Percentiles rank a stretch among this genome's conserved stretches.
These are phyloP conservation scores for Rhizopus stolonifer DNA, from an alignment of 371 early-diverging fungal genomes.

Conservation along the genomic window DNA sequence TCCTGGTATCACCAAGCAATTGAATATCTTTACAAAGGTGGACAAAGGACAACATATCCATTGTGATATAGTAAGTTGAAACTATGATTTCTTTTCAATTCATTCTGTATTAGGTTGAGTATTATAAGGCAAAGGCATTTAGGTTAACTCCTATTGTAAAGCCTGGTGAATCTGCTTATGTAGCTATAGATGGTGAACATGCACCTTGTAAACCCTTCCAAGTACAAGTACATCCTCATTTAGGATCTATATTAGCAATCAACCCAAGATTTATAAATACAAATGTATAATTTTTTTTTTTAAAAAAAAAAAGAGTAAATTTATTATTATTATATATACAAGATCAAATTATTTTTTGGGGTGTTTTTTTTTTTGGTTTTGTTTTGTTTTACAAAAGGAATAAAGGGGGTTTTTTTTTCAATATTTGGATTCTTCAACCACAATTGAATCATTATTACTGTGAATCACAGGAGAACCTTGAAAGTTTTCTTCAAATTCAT, in stretches of 20 bases:
- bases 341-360: too few relatives aligned
- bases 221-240: constrained; percentile 59
- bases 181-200: constrained; percentile 67
- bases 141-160: constrained; percentile 49
- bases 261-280: constrained; percentile 30
- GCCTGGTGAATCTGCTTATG: constrained; percentile 41
- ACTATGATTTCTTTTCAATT: neutral
- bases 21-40: constrained; percentile 46
- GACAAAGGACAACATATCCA: constrained; percentile 57
- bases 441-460: neutral
- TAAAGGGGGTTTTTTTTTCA: neutral
- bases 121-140: constrained; percentile 63
- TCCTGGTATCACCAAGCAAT: constrained; percentile 25
- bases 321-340: too few relatives aligned
- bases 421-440: neutral
- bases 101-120: constrained; percentile 47
- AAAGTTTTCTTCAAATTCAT: constrained; percentile 56
- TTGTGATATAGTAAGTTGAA: constrained; percentile 43
- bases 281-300: constrained; percentile 4
- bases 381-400: neutral
- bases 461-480: neutral
- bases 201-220: constrained; percentile 59
- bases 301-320: too few relatives aligned
- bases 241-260: constrained; percentile 49
- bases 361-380: neutral